Percentiles rank a stretch among this genome's conserved stretches.
These are phyloP conservation scores for Penicillium sp. DNA, from an alignment of 2,329 filamentous ascomycete genomes.

Conservation along the genomic window DNA sequence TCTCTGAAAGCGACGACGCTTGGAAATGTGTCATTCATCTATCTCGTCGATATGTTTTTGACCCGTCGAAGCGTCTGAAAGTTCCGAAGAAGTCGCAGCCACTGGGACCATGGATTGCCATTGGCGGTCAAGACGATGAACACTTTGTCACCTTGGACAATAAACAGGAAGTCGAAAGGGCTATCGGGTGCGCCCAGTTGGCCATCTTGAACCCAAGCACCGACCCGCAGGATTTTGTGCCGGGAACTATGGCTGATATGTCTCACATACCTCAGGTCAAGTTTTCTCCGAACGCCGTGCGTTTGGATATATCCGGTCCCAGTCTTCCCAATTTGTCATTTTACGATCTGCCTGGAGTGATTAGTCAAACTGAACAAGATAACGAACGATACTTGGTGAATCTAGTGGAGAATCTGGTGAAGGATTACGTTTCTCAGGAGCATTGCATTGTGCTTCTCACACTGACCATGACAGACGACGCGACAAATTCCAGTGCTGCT, in stretches of 20 bases:
- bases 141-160: slow-evolving; percentile 64
- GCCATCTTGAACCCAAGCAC: slow-evolving; percentile 69
- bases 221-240: slow-evolving; percentile 55
- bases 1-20: slow-evolving; percentile 52
- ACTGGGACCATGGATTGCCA: slow-evolving; percentile 64
- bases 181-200: slow-evolving; percentile 71
- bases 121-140: slow-evolving; percentile 46
- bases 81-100: slow-evolving; percentile 52
- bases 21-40: slow-evolving; percentile 71
- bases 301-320: slow-evolving; percentile 70
- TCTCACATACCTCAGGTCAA: slow-evolving; percentile 50
- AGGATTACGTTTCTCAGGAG: slow-evolving; percentile 65
- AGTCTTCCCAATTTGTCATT: slow-evolving; percentile 73
- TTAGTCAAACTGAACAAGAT: slow-evolving; percentile 64
- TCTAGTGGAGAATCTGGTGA: slow-evolving; percentile 69
- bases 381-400: slow-evolving; percentile 67
- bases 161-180: slow-evolving; percentile 62
- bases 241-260: slow-evolving; percentile 43
- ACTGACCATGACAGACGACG: slow-evolving; percentile 73
- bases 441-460: slow-evolving; percentile 76
- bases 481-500: slow-evolving; percentile 70
- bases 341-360: slow-evolving; percentile 81
- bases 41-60: slow-evolving; percentile 57
- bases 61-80: slow-evolving; percentile 35
- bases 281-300: slow-evolving; percentile 80